Evolutionary conservation across 2,329 filamentous ascomycete species (phyloP).

Genomic region (Beauveria asiatica): DNA sequence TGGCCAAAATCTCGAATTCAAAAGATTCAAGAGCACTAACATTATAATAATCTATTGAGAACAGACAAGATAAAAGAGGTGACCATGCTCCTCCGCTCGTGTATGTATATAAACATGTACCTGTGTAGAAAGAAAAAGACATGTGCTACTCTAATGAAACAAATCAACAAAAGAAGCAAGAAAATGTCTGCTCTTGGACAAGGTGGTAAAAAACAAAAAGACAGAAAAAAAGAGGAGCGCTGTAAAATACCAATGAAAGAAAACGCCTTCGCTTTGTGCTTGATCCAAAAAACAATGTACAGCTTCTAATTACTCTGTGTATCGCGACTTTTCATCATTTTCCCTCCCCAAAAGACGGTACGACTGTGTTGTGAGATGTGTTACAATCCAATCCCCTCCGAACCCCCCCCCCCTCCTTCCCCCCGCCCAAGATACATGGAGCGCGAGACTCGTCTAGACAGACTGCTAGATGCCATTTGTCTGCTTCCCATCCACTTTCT

Average conservation of each 20-base stretch:
- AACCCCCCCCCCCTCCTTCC: no score
- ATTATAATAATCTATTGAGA: background rate
- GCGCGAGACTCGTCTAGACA: background rate
- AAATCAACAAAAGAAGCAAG: background rate
- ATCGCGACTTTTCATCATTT: background rate
- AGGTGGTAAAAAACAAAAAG: background rate
- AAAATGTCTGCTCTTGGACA: background rate
- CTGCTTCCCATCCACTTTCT: background rate
- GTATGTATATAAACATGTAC: background rate
- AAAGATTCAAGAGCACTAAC: background rate
- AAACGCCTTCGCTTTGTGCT: slow-evolving; percentile 5
- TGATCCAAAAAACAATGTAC: background rate
- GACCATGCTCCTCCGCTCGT: background rate
- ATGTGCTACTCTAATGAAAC: background rate
- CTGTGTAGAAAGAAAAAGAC: background rate
- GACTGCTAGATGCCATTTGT: background rate
- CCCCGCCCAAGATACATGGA: background rate
- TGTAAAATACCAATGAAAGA: background rate
- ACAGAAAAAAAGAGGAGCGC: background rate
- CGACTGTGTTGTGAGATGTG: background rate
- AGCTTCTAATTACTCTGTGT: background rate
- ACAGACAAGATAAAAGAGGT: background rate
- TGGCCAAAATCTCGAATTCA: no score
- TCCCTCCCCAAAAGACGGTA: background rate
- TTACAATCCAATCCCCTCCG: background rate